Evolutionary conservation across 2,329 filamentous ascomycete species (phyloP).

Genomic region (Corynespora cassiicola): DNA sequence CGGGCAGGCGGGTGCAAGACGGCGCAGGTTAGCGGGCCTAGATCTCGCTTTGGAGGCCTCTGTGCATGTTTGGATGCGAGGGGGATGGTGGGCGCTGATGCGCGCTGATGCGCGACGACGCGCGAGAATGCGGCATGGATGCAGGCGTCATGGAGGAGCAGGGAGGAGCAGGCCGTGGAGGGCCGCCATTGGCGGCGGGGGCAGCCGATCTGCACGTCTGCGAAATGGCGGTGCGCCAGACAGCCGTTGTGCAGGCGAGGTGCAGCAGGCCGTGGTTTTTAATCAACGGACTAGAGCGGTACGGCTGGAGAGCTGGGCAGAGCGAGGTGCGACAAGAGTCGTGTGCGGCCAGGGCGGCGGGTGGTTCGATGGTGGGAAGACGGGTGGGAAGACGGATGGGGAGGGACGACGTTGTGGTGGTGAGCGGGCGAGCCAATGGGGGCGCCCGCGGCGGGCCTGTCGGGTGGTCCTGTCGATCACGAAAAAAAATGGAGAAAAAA

Average conservation of each 20-base stretch:
- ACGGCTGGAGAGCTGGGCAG: conserved; percentile 11
- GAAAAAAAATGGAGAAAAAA: no score
- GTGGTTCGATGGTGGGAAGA: conserved; percentile 13
- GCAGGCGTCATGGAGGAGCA: not conserved
- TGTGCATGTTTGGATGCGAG: conserved; percentile 9
- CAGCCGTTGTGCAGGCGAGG: conserved; percentile 5
- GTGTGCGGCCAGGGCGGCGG: not conserved
- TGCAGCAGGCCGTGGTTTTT: conserved; percentile 19
- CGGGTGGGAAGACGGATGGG: conserved; percentile 2
- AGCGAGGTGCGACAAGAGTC: conserved; percentile 13
- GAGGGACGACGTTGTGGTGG: not conserved
- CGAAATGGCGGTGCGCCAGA: conserved; percentile 9
- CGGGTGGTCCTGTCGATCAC: no score
- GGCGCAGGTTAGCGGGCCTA: conserved; percentile 31
- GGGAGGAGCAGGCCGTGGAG: conserved; percentile 1
- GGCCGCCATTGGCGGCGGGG: conserved; percentile 23
- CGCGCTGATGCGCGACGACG: conserved; percentile 15
- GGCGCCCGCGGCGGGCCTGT: no score
- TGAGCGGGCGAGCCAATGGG: no score
- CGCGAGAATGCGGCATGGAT: conserved; percentile 1
- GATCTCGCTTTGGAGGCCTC: conserved; percentile 19
- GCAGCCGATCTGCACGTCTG: conserved; percentile 24
- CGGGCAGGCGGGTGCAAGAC: no score
- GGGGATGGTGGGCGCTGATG: conserved; percentile 15
- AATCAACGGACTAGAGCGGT: no score